These are phyloP conservation scores for Aschersonia sp. DNA, from an alignment of 2,329 filamentous ascomycete genomes.

Conservation along the genomic window DNA sequence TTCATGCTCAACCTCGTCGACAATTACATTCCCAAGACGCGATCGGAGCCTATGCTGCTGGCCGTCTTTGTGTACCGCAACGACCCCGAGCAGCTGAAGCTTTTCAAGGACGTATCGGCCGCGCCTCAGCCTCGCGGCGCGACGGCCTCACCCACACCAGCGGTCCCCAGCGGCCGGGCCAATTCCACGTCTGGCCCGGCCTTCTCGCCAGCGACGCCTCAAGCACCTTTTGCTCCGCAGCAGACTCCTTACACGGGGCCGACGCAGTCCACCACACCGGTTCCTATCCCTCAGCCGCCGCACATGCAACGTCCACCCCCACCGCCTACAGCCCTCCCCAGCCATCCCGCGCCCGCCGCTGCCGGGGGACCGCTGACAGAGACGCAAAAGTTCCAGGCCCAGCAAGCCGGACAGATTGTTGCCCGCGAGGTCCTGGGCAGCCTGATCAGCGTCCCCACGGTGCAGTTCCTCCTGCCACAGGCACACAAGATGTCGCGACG, in stretches of 20 bases:
- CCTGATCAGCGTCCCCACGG: constrained; percentile 47
- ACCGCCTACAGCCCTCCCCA: constrained; percentile 1
- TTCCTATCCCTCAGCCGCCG: constrained; percentile 20
- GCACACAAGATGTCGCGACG: constrained; percentile 52
- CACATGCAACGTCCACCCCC: constrained; percentile 8
- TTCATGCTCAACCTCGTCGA: constrained; percentile 83
- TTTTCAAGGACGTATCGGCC: constrained; percentile 8
- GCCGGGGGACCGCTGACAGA: constrained; percentile 12
- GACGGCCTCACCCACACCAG: constrained; percentile 18
- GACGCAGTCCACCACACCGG: constrained; percentile 19
- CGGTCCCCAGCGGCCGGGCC: constrained; percentile 19
- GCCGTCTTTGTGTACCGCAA: constrained; percentile 75
- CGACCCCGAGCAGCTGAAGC: constrained; percentile 25
- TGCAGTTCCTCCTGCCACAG: constrained; percentile 55
- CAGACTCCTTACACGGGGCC: constrained; percentile 4
- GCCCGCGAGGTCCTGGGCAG: constrained; percentile 51
- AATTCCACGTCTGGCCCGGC: constrained; percentile 33
- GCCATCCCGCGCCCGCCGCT: constrained; percentile 1
- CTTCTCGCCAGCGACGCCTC: constrained; percentile 39
- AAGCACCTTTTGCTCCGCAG: constrained; percentile 13
- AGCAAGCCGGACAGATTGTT: constrained; percentile 37
- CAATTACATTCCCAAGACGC: constrained; percentile 58
- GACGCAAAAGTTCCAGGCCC: constrained; percentile 24
- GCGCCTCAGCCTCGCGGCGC: constrained; percentile 6
- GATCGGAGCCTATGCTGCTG: constrained; percentile 63